Percentiles rank a stretch among this genome's conserved stretches.
These are phyloP conservation scores for Jatropha curcas DNA, from an alignment of 345 rosid species.

Conservation along the genomic window DNA sequence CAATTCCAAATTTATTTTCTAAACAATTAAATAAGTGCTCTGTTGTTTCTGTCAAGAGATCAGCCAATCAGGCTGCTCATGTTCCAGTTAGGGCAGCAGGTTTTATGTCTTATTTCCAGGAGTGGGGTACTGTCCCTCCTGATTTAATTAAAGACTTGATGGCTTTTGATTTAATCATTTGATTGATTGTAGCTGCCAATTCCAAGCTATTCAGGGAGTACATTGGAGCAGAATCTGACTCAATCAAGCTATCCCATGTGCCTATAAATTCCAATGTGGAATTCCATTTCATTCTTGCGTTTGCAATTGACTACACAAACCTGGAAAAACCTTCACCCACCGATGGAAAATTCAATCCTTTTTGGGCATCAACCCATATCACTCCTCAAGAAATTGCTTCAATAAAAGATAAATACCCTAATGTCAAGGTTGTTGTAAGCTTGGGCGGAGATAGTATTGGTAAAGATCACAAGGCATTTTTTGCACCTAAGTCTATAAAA, in stretches of 20 bases:
- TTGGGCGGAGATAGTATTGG: slow-evolving; percentile 15
- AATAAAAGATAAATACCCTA: background rate
- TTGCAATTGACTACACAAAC: slow-evolving; percentile 18
- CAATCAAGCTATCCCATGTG: slow-evolving; percentile 1
- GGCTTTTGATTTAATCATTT: too few species aligned
- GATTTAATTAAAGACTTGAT: too few species aligned
- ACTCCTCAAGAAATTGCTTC: slow-evolving; percentile 15
- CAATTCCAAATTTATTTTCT: too few species aligned
- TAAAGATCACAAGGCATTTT: background rate
- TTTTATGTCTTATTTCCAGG: too few species aligned
- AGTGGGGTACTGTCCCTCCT: too few species aligned
- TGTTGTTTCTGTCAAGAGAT: too few species aligned
- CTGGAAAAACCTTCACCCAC: slow-evolving; percentile 8
- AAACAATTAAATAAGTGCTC: too few species aligned
- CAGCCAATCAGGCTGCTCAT: too few species aligned
- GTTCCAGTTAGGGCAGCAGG: too few species aligned
- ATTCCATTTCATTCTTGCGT: slow-evolving; percentile 20
- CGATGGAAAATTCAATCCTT: slow-evolving; percentile 17
- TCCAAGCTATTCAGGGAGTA: slow-evolving; percentile 11
- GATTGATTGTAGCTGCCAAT: background rate
- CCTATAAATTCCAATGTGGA: slow-evolving; percentile 6
- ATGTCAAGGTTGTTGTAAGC: slow-evolving; percentile 13
- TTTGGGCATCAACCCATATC: slow-evolving; percentile 15
- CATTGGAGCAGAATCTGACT: slow-evolving; percentile 11
- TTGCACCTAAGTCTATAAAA: slow-evolving; percentile 1